Base-by-base conservation (phyloP, 2,329 filamentous ascomycete species). In the Hypoxylon sp. region DNA sequence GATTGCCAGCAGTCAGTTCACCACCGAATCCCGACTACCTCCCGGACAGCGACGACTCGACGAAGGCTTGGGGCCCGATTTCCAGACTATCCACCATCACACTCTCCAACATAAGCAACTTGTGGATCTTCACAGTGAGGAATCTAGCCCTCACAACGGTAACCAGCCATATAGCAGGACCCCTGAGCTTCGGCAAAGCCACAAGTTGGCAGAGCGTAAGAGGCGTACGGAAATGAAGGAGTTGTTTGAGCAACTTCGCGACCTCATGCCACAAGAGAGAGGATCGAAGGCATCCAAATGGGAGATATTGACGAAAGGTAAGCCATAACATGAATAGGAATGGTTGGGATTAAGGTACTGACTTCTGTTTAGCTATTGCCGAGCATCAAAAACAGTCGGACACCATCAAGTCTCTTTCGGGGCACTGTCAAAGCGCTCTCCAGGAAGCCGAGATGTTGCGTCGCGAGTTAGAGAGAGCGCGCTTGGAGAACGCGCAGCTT, bases 221-320 rank as follows among this genome's bases (percentile, higher is more conserved):
- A 86, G 92, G 39, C 83, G 92, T 64, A 94, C 91, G 7, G 92
- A 95, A 75, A 95, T 95, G 92, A 95, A 95, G 79, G 89, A 92
- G 72, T 79, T 95, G 0, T 95, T 95, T 73, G 92, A 95, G 68
- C 89, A 92, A 70, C 80, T 95, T 7, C 87, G 92, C 69, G 89
- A 91, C 68, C 82, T 93, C 37, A 89, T 94, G 79, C 91, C 91
- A 1, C 90, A 93, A 70, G 91, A 92, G 71, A 87, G 92, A 15
- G 92, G 92, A 1, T 90, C 90, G 22, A 96, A 95, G 75, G 92
- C 92, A 0, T 94, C 91, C 69, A 96, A 96, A 71, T 96, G 92
- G 92, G 92, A 96, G 71, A 93, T 94, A 50, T 75, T 96, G 15
- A 93, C 91, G 2, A 94, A 94, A 82, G 91, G 92, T 94, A 80